Evolutionary conservation across 345 rosid species (phyloP).

Genomic region (Gossypium raimondii): DNA sequence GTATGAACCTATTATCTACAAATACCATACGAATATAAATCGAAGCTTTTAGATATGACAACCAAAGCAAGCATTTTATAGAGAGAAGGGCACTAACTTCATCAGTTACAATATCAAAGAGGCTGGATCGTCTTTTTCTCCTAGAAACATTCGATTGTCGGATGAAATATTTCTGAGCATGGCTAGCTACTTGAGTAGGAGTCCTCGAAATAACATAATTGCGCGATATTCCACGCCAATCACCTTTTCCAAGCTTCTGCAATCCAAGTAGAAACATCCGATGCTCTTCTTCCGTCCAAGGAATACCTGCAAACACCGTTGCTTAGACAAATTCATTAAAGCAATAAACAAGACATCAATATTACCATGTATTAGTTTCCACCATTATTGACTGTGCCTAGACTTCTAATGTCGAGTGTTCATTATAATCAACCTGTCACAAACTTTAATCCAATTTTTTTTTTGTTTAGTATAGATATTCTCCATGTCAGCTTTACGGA

Average conservation of each 20-base stretch:
- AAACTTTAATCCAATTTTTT: too few species aligned
- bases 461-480: too few species aligned
- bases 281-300: constrained; percentile 99
- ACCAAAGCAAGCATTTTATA: neutral
- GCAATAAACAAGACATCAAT: neutral
- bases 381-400: neutral
- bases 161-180: constrained; percentile 96
- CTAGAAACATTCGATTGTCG: constrained; percentile 73
- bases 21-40: too few species aligned
- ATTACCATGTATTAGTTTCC: neutral
- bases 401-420: too few species aligned
- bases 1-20: neutral
- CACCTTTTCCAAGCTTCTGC: constrained; percentile 96
- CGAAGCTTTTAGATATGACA: neutral
- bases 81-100: constrained; percentile 44
- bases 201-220: constrained; percentile 84
- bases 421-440: too few species aligned
- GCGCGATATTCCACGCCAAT: constrained; percentile 97
- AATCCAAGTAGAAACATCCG: constrained; percentile 89
- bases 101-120: constrained; percentile 89
- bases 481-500: too few species aligned
- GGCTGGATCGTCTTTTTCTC: constrained; percentile 95
- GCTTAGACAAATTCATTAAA: neutral
- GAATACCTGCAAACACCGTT: constrained; percentile 50
- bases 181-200: constrained; percentile 99